A percentile compares a stretch with the other conserved stretches of the same genome.
Evolutionary conservation across 306 rosid species (phyloP).

Genomic region (Medicago ruthenica): DNA sequence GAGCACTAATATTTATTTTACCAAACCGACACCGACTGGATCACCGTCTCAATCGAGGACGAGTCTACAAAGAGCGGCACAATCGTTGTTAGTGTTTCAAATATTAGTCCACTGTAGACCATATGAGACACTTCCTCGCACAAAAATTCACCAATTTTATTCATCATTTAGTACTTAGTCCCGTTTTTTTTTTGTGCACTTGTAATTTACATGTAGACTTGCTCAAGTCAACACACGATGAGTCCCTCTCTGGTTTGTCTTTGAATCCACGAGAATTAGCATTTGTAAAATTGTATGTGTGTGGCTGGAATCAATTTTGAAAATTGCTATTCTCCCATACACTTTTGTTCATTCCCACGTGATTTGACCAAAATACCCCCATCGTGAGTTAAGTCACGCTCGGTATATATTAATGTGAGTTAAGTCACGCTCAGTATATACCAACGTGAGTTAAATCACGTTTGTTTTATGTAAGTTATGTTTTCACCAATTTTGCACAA

Average conservation of each 20-base stretch:
- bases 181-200: not conserved
- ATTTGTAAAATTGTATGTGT: not conserved
- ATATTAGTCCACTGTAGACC: not conserved
- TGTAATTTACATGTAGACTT: not conserved
- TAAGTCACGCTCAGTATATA: too few relatives aligned
- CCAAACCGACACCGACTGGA: too few relatives aligned
- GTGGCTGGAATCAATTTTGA: not conserved
- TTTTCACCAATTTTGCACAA: too few relatives aligned
- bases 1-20: not conserved
- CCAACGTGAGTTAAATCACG: too few relatives aligned
- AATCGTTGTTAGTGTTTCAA: not conserved
- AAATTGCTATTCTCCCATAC: too few relatives aligned
- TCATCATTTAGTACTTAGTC: not conserved
- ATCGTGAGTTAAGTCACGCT: too few relatives aligned
- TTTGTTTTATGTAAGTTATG: too few relatives aligned
- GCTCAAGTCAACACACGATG: not conserved
- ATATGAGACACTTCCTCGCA: not conserved
- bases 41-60: not conserved
- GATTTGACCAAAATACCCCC: too few relatives aligned
- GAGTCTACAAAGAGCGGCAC: not conserved
- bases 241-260: not conserved
- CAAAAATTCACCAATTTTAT: not conserved
- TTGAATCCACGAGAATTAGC: not conserved
- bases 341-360: too few relatives aligned
- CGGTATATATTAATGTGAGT: too few relatives aligned